These are phyloP conservation scores for Gossypium aridum DNA, from an alignment of 441 rosid genomes.

Conservation along the genomic window DNA sequence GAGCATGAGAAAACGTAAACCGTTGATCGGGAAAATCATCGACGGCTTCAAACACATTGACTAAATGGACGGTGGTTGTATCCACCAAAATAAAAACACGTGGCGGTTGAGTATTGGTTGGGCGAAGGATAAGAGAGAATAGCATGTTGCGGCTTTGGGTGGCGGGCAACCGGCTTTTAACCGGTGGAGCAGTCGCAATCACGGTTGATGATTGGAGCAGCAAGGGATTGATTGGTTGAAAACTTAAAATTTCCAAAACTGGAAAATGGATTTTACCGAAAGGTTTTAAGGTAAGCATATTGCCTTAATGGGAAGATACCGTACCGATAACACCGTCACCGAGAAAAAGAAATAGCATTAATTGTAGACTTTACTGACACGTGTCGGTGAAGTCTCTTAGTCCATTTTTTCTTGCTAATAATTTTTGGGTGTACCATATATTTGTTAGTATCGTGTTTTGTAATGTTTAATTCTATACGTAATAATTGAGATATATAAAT, in stretches of 20 bases:
- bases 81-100: neutral
- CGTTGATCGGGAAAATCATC: neutral
- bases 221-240: neutral
- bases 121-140: neutral
- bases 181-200: constrained; percentile 24
- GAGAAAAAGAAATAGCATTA: too few species aligned
- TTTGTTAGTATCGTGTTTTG: too few species aligned
- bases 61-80: neutral
- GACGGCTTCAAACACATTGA: neutral
- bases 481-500: too few species aligned
- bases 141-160: neutral
- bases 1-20: neutral
- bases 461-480: too few species aligned
- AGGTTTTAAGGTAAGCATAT: constrained; percentile 27
- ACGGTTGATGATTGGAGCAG: neutral
- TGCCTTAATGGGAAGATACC: constrained; percentile 33
- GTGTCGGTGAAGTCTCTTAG: neutral
- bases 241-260: constrained; percentile 26
- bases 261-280: constrained; percentile 16
- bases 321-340: too few species aligned
- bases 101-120: constrained; percentile 2
- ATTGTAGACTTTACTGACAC: neutral
- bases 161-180: constrained; percentile 17
- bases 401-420: neutral
- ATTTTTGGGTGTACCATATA: too few species aligned